Conservation (phyloP, 2,329 filamentous ascomycete genomes). For the Exophiala alcalophila region DNA sequence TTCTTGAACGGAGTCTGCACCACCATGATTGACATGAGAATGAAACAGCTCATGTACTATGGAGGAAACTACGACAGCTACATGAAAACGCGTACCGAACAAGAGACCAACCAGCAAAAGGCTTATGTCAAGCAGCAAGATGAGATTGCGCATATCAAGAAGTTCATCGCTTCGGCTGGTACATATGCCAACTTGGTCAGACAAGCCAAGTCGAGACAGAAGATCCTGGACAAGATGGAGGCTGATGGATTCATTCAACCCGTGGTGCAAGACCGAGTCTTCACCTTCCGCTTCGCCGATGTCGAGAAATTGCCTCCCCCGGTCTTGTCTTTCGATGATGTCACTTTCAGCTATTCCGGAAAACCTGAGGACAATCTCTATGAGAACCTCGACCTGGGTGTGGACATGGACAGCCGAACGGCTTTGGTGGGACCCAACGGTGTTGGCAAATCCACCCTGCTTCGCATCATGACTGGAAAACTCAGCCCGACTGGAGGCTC, state of each 20-base stretch:
- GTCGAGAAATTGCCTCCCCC: conserved; percentile 99
- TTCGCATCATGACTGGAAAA: conserved; percentile 95
- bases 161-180: conserved; percentile 99
- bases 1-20: conserved; percentile 99
- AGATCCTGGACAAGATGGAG: conserved; percentile 99
- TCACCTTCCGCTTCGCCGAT: conserved; percentile 97
- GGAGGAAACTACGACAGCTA: conserved; percentile 99
- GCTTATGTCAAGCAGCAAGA: conserved; percentile 99
- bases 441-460: conserved; percentile 96
- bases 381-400: conserved; percentile 94
- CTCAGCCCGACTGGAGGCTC: conserved; percentile 75
- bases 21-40: conserved; percentile 98
- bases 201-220: conserved; percentile 98
- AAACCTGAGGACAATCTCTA: conserved; percentile 87
- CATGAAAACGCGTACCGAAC: conserved; percentile 87
- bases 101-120: conserved; percentile 98
- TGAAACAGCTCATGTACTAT: conserved; percentile 87
- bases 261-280: conserved; percentile 78
- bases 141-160: conserved; percentile 99
- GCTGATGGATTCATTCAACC: conserved; percentile 97
- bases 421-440: conserved; percentile 97
- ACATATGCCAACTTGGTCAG: conserved; percentile 99
- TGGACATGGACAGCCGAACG: conserved; percentile 98
- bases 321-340: conserved; percentile 91
- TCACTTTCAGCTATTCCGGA: conserved; percentile 97